Evolutionary conservation across 768 basidiomycete species (phyloP).

Genomic region (Tulasnella sp.): DNA sequence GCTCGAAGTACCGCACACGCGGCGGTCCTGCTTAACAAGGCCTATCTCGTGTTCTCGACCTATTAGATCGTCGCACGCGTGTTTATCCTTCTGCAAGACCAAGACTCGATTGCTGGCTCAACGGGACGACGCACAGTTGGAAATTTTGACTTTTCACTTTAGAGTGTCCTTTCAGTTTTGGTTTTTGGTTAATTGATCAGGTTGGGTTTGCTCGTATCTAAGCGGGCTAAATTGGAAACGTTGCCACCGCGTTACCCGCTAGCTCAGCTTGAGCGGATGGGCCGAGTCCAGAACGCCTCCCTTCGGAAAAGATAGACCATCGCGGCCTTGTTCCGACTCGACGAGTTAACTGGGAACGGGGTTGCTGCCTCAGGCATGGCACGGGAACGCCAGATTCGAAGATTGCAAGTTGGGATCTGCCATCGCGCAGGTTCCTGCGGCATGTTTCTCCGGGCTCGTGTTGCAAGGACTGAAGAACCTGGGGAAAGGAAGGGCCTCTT

Average conservation of each 20-base stretch:
- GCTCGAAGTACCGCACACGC: neutral
- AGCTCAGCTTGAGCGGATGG: neutral
- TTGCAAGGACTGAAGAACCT: neutral
- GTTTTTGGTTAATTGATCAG: neutral
- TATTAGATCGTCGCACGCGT: neutral
- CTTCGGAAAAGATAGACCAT: neutral
- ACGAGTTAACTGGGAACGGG: neutral
- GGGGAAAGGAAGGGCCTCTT: neutral
- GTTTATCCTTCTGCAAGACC: neutral
- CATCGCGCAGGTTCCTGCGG: neutral
- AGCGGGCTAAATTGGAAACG: neutral
- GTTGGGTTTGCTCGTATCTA: neutral
- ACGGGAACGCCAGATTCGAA: neutral
- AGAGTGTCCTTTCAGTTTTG: neutral
- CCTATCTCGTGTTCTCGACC: neutral
- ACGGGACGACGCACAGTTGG: neutral
- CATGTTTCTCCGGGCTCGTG: neutral
- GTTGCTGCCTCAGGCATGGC: conserved; percentile 4
- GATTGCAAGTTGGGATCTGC: neutral
- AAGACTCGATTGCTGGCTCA: neutral
- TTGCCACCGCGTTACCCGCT: neutral
- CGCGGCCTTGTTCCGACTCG: neutral
- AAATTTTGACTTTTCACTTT: neutral
- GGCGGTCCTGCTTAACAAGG: neutral
- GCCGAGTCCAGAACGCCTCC: neutral